Base-by-base conservation (phyloP, 140 eudicot genomes). In the Oenanthe javanica region DNA sequence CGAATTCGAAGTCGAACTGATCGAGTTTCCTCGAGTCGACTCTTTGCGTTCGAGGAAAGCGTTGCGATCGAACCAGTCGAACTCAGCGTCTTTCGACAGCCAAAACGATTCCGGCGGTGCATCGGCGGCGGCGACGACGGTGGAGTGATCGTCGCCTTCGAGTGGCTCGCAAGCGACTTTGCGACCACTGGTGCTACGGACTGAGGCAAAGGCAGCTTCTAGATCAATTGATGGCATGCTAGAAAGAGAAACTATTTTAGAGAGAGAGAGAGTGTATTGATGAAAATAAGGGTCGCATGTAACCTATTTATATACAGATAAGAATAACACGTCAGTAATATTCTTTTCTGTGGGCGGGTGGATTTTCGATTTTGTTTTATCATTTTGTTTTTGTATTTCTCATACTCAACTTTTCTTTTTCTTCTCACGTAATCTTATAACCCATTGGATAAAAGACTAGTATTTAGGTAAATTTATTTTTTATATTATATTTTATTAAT, bases 41-140 rank as follows among this genome's bases (percentile, higher is more conserved):
- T 92, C 97, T 48, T 89, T 92, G 10, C 97, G 91, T 42, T 92
- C 94, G 52, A 87, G 75, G 14, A 89, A 89, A 3, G 93, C 98
- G 71, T 94, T 94, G 0, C 91, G 93, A 55, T 94, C 97, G 51
- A 94, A 86, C 98, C 98, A 94, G 45, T 94, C 97, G 73, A 83
- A 87, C 78, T 94, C 98, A 2, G 98, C 93, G 67, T 90, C 98
- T 57, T 92, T 94, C 0, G 98, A 94, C 23, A 94, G 86, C 92
- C 90, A 89, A 84, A 92, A 94, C 10, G 98, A 94, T 66, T 92
- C 93, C 78, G 98, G 94, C 74, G 93, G 96, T 11, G 81, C 77
- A 80, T 90, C 96, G 5, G 89, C 94, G 5, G 89, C 83, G 11
- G 61, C 81, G 12, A 77, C 83, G 19, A 46, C 61, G 72, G 42